Evolutionary conservation across 306 rosid genomes (phyloP).

Genomic region (Alnus glutinosa): DNA sequence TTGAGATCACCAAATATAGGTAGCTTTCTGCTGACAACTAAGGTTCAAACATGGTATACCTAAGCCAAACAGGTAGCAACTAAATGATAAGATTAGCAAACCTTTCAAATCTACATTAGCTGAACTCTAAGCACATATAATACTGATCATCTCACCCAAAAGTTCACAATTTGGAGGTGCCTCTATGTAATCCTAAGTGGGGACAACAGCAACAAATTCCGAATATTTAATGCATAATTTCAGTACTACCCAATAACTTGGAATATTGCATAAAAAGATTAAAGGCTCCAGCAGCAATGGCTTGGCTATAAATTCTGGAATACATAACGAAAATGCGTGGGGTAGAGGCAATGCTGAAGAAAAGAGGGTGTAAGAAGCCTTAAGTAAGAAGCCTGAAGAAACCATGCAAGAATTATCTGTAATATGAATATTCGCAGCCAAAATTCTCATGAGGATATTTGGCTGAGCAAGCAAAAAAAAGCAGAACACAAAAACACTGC

Average conservation of each 20-base stretch:
- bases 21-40: not conserved
- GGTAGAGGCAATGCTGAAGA: too few relatives aligned
- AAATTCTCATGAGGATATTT: not conserved
- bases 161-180: not conserved
- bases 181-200: not conserved
- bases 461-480: conserved; percentile 20
- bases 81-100: not conserved
- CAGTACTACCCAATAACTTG: not conserved
- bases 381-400: not conserved
- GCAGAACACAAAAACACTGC: not conserved
- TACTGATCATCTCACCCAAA: not conserved
- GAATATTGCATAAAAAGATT: not conserved
- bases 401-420: not conserved
- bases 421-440: not conserved
- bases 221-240: not conserved
- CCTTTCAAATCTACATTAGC: not conserved
- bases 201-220: not conserved
- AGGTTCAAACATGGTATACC: not conserved
- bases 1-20: not conserved
- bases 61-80: not conserved
- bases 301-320: not conserved
- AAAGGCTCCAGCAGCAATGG: not conserved
- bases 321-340: not conserved
- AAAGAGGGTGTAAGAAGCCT: too few relatives aligned
- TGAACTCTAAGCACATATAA: not conserved